These are phyloP conservation scores for Decorospora gaudefroyi DNA, from an alignment of 2,329 filamentous ascomycete genomes.

Conservation along the genomic window DNA sequence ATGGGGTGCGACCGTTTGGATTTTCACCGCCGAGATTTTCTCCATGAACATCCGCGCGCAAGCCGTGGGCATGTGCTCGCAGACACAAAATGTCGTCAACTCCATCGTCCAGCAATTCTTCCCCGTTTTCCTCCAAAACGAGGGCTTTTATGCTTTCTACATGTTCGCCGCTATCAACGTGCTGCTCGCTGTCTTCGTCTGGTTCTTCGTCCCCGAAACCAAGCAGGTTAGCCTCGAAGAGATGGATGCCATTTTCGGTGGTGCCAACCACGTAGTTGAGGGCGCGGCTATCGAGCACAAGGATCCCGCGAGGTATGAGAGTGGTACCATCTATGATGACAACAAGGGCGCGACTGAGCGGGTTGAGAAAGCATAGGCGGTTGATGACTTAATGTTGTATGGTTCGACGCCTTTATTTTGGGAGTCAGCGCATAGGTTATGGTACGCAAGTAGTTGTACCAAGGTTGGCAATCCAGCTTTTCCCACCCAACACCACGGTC, in stretches of 20 bases:
- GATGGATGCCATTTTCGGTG: conserved; percentile 61
- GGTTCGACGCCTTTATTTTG: not conserved
- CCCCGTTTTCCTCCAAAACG: conserved; percentile 66
- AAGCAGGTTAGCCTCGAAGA: conserved; percentile 58
- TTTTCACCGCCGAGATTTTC: conserved; percentile 71
- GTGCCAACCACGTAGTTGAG: conserved; percentile 61
- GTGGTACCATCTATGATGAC: conserved; percentile 25
- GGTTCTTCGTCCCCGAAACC: conserved; percentile 52
- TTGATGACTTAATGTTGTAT: not conserved
- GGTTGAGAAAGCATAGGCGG: conserved; percentile 3
- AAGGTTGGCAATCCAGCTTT: not conserved
- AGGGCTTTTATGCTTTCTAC: conserved; percentile 61
- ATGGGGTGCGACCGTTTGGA: conserved; percentile 72
- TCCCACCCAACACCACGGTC: not conserved
- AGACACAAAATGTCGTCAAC: conserved; percentile 65
- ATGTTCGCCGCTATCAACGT: conserved; percentile 58
- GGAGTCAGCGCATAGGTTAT: not conserved
- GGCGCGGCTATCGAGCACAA: conserved; percentile 55
- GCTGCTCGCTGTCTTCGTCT: conserved; percentile 49
- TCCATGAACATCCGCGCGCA: conserved; percentile 73
- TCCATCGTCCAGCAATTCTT: conserved; percentile 72
- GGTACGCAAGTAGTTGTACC: conserved; percentile 6
- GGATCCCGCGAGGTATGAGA: conserved; percentile 40
- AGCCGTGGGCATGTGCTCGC: conserved; percentile 68
- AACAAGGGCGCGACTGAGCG: conserved; percentile 27